These are phyloP conservation scores for Emericellopsis atlantica DNA, from an alignment of 2,329 filamentous ascomycete species.

Conservation along the genomic window DNA sequence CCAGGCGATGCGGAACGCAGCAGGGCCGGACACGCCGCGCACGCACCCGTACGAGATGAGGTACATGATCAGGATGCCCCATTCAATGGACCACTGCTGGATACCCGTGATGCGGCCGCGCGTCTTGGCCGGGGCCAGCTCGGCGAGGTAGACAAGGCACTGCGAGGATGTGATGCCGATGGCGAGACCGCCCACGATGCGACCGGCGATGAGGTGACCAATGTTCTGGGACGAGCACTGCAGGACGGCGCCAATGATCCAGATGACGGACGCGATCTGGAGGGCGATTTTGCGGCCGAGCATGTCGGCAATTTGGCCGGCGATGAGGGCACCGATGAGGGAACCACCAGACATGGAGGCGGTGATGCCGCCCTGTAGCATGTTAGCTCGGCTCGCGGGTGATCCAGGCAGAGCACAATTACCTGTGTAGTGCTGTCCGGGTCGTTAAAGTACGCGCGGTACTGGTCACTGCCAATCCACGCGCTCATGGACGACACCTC, in stretches of 20 bases:
- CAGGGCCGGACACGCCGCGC: conserved; percentile 34
- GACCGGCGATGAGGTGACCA: conserved; percentile 37
- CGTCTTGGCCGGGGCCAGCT: conserved; percentile 43
- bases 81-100: conserved; percentile 67
- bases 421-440: conserved; percentile 21
- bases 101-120: conserved; percentile 56
- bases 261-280: conserved; percentile 31
- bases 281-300: conserved; percentile 30
- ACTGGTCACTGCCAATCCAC: conserved; percentile 37
- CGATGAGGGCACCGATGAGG: conserved; percentile 28
- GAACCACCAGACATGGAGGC: conserved; percentile 36
- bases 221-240: conserved; percentile 46
- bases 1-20: conserved; percentile 53
- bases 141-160: conserved; percentile 56
- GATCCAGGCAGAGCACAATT: too few relatives aligned
- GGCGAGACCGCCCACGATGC: conserved; percentile 50
- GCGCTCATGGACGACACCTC: conserved; percentile 47
- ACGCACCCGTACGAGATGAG: conserved; percentile 53
- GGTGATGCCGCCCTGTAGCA: conserved; percentile 32
- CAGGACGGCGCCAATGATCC: conserved; percentile 46
- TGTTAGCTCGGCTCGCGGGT: too few relatives aligned
- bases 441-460: conserved; percentile 37
- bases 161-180: conserved; percentile 57
- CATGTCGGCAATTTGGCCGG: conserved; percentile 32
- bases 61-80: conserved; percentile 48